phyloP scores from a whole-genome alignment of 2,329 filamentous ascomycete species.

The Fusarium domesticum region DNA sequence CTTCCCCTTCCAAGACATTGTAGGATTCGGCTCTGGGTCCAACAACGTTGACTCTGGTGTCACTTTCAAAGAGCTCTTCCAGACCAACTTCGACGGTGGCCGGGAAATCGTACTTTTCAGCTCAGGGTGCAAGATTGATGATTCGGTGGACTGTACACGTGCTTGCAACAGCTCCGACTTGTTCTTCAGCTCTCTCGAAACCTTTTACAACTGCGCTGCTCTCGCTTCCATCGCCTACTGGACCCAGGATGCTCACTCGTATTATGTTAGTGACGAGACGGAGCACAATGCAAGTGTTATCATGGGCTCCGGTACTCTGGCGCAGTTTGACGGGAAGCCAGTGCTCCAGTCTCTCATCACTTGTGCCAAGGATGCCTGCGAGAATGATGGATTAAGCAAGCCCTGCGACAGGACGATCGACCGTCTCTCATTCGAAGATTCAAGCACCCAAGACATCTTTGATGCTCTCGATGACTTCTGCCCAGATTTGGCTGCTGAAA shows the following conservation, averaged over 20 bases:
- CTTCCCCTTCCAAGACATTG: conserved; percentile 38
- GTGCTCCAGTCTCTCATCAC: conserved; percentile 34
- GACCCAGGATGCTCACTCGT: conserved; percentile 29
- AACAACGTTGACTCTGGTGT: conserved; percentile 29
- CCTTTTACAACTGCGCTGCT: conserved; percentile 40
- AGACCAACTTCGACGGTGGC: conserved; percentile 33
- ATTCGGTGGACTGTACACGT: conserved; percentile 30
- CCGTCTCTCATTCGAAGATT: conserved; percentile 24
- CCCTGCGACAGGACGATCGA: conserved; percentile 32
- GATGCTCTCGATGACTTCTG: conserved; percentile 37
- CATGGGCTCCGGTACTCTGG: conserved; percentile 34
- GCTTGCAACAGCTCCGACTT: conserved; percentile 32
- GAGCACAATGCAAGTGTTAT: conserved; percentile 37
- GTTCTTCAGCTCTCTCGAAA: conserved; percentile 37
- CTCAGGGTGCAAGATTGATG: conserved; percentile 33
- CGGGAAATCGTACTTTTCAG: conserved; percentile 33
- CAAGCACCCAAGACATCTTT: conserved; percentile 32
- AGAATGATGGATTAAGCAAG: conserved; percentile 33
- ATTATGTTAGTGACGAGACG: conserved; percentile 33
- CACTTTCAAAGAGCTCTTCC: conserved; percentile 36
- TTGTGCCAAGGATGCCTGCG: conserved; percentile 37
- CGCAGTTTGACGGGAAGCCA: conserved; percentile 31
- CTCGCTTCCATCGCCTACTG: conserved; percentile 36
- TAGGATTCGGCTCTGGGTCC: conserved; percentile 27
- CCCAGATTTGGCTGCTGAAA: conserved; percentile 36